These are phyloP conservation scores for Venturia nashicola DNA, from an alignment of 2,329 filamentous ascomycete species.

Conservation along the genomic window DNA sequence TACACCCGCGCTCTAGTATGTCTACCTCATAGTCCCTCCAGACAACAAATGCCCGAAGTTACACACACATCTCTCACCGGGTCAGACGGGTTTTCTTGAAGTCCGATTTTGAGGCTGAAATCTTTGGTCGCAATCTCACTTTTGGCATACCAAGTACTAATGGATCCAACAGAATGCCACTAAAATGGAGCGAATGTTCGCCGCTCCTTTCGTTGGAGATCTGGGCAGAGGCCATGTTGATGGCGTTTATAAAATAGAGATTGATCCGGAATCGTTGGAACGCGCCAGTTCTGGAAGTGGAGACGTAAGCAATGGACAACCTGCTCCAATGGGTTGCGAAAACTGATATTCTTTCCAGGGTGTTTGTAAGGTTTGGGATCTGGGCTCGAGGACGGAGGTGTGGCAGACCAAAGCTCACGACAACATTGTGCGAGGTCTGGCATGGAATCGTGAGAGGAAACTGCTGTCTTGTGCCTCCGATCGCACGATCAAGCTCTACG, in stretches of 20 bases:
- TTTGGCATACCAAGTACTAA: not conserved
- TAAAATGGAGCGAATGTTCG: slow-evolving; percentile 89
- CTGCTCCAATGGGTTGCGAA: no score
- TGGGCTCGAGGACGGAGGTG: slow-evolving; percentile 58
- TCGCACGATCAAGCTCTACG: slow-evolving; percentile 78
- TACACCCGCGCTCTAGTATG: slow-evolving; percentile 53
- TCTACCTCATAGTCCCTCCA: not conserved
- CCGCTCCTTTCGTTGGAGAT: slow-evolving; percentile 70
- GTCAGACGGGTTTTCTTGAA: no score
- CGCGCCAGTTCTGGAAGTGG: slow-evolving; percentile 73
- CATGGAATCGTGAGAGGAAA: slow-evolving; percentile 78
- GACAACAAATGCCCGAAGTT: not conserved
- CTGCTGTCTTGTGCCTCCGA: slow-evolving; percentile 80
- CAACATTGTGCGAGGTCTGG: slow-evolving; percentile 82
- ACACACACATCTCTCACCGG: no score
- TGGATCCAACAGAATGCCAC: slow-evolving; percentile 49
- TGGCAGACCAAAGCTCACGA: slow-evolving; percentile 79
- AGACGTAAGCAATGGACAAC: slow-evolving; percentile 33
- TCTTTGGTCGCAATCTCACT: not conserved
- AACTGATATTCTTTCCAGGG: slow-evolving; percentile 30
- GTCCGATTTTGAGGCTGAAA: no score
- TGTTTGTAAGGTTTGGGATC: slow-evolving; percentile 85
- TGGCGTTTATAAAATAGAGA: slow-evolving; percentile 60
- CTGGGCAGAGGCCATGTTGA: slow-evolving; percentile 43
- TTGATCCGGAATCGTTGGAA: slow-evolving; percentile 63